phyloP scores from a whole-genome alignment of 1,139 yeast species.

The Nadsonia starkeyi-henricii region DNA sequence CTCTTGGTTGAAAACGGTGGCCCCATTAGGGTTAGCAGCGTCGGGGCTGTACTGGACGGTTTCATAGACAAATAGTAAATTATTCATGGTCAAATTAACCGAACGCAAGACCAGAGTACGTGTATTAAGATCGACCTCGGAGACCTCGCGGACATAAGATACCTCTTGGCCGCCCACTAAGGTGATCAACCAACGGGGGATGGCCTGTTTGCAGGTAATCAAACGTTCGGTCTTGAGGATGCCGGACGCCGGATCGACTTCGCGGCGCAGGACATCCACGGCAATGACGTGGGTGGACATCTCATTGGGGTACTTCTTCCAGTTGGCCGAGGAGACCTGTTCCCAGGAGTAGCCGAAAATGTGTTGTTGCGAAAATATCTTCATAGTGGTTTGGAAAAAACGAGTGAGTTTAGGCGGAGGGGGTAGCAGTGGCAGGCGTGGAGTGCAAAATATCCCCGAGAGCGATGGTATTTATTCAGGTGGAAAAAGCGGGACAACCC shows the following conservation, averaged over 20 bases:
- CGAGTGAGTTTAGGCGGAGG: too few species aligned
- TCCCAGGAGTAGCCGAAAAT: constrained; percentile 80
- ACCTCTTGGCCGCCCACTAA: constrained; percentile 62
- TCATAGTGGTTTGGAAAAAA: too few species aligned
- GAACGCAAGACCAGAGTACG: constrained; percentile 67
- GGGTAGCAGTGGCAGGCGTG: too few species aligned
- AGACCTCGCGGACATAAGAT: constrained; percentile 79
- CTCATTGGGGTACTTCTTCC: constrained; percentile 94
- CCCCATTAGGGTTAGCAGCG: constrained; percentile 29
- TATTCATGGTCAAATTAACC: constrained; percentile 73
- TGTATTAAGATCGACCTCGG: constrained; percentile 59
- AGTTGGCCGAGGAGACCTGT: constrained; percentile 88
- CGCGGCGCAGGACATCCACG: constrained; percentile 73
- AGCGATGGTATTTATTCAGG: too few species aligned
- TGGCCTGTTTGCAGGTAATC: constrained; percentile 77
- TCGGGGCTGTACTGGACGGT: constrained; percentile 72
- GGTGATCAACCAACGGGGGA: constrained; percentile 68
- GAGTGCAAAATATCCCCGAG: too few species aligned
- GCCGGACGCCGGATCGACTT: constrained; percentile 40
- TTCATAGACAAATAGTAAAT: constrained; percentile 68
- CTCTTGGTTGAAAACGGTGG: constrained; percentile 60
- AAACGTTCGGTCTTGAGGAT: constrained; percentile 70
- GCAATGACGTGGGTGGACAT: constrained; percentile 88
- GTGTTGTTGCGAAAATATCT: constrained; percentile 57
- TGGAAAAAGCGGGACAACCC: too few species aligned